Conservation (phyloP, 768 basidiomycete genomes). For the Leccinum disarticulatum region DNA sequence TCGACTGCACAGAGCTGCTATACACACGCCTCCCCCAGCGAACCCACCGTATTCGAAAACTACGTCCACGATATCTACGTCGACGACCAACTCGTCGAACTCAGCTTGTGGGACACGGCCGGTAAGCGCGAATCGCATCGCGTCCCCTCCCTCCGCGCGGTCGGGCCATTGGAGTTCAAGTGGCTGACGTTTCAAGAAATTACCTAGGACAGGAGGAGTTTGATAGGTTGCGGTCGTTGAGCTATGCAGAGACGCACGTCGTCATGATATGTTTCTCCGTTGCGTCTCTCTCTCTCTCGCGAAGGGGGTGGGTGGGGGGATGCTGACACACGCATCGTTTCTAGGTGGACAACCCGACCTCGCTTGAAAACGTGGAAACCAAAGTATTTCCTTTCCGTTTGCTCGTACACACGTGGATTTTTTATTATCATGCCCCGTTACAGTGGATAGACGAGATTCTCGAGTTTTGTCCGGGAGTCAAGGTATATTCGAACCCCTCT, state of each 20-base stretch:
- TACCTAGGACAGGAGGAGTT: conserved; percentile 90
- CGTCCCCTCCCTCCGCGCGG: not conserved
- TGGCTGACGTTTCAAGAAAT: conserved; percentile 32
- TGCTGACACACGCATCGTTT: not conserved
- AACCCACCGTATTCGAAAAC: conserved; percentile 97
- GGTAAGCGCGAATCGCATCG: conserved; percentile 47
- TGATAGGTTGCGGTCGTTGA: conserved; percentile 88
- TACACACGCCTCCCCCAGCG: conserved; percentile 41
- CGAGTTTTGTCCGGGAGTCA: conserved; percentile 93
- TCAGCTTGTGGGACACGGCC: conserved; percentile 97
- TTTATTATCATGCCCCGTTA: not conserved
- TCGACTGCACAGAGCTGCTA: not conserved
- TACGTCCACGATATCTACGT: conserved; percentile 88
- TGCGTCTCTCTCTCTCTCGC: conserved; percentile 34
- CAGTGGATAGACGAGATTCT: conserved; percentile 94
- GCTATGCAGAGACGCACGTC: conserved; percentile 95
- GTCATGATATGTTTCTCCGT: conserved; percentile 95
- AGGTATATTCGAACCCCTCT: conserved; percentile 45
- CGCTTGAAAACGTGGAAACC: conserved; percentile 91
- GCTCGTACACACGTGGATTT: not conserved
- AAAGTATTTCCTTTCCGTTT: conserved; percentile 51
- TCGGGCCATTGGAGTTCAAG: not conserved
- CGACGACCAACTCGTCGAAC: conserved; percentile 84
- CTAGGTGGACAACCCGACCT: conserved; percentile 91
- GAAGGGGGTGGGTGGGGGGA: no score